phyloP scores from a whole-genome alignment of 2,329 filamentous ascomycete genomes.

The Periconia digitata region DNA sequence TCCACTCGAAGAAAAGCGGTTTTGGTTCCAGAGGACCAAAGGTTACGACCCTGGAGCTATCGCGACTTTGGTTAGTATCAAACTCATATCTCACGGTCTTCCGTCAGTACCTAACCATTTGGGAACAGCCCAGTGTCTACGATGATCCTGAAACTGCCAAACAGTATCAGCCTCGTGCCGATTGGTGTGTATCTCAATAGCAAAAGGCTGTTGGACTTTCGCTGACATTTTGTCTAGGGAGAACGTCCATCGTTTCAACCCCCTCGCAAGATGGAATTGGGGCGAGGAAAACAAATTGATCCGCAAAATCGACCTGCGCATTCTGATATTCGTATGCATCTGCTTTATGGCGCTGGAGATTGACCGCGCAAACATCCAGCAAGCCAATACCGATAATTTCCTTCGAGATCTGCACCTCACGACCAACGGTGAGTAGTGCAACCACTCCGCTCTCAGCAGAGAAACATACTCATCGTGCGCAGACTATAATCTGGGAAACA shows the following conservation, averaged over 20 bases:
- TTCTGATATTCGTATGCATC: constrained; percentile 45
- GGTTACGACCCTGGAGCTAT: constrained; percentile 19
- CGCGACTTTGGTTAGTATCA: constrained; percentile 12
- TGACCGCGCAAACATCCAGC: constrained; percentile 21
- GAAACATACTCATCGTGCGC: not conserved
- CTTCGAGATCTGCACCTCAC: constrained; percentile 21
- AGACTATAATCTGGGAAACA: constrained; percentile 25
- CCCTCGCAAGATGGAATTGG: constrained; percentile 26
- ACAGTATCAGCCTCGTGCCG: constrained; percentile 34
- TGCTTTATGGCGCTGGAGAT: constrained; percentile 57
- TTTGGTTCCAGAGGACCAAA: constrained; percentile 25
- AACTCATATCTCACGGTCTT: no score
- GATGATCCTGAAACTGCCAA: constrained; percentile 15
- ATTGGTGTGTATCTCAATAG: constrained; percentile 14
- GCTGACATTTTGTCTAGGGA: constrained; percentile 30
- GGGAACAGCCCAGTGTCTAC: constrained; percentile 13
- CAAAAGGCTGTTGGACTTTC: not conserved
- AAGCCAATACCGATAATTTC: constrained; percentile 26
- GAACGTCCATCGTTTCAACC: constrained; percentile 26
- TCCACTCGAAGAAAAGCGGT: constrained; percentile 18
- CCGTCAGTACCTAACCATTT: not conserved
- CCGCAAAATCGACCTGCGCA: constrained; percentile 35
- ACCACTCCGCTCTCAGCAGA: not conserved
- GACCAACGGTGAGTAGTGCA: constrained; percentile 18
- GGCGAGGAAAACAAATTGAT: constrained; percentile 24